phyloP scores from a whole-genome alignment of 495 filamentous ascomycete genomes.

The Penicillium lagena region DNA sequence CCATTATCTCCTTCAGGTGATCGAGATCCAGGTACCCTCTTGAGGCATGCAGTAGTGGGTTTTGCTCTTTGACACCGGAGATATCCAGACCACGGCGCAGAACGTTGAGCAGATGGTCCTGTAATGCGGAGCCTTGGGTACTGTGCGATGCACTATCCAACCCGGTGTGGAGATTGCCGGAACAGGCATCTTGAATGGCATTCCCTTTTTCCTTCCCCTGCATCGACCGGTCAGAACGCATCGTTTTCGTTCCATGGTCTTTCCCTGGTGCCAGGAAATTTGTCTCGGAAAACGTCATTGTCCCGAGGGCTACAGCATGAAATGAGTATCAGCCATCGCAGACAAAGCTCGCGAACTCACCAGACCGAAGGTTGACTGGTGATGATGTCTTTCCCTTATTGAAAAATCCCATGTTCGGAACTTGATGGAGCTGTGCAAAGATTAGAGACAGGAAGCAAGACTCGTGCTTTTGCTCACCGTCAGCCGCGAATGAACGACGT shows the following conservation, averaged over 20 bases:
- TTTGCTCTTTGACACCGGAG: not conserved
- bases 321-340: too few species aligned
- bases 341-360: slow-evolving; percentile 19
- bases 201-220: not conserved
- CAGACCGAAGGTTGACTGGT: slow-evolving; percentile 39
- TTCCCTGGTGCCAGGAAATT: slow-evolving; percentile 44
- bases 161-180: slow-evolving; percentile 8
- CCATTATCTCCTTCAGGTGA: slow-evolving; percentile 16
- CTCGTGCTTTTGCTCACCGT: slow-evolving; percentile 45
- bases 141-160: slow-evolving; percentile 1
- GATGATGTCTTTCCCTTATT: slow-evolving; percentile 63
- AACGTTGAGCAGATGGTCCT: slow-evolving; percentile 11
- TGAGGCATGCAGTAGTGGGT: not conserved
- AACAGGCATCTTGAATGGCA: not conserved
- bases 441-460: slow-evolving; percentile 13
- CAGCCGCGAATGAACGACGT: slow-evolving; percentile 54
- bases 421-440: slow-evolving; percentile 41
- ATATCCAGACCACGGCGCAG: slow-evolving; percentile 9
- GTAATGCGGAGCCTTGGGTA: not conserved
- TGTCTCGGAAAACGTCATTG: slow-evolving; percentile 64
- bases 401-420: slow-evolving; percentile 55
- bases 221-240: not conserved
- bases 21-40: slow-evolving; percentile 18
- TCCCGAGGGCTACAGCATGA: slow-evolving; percentile 40
- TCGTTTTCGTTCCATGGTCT: slow-evolving; percentile 1